These are phyloP conservation scores for Ophiostoma populinum DNA, from an alignment of 2,329 filamentous ascomycete species.

Conservation along the genomic window DNA sequence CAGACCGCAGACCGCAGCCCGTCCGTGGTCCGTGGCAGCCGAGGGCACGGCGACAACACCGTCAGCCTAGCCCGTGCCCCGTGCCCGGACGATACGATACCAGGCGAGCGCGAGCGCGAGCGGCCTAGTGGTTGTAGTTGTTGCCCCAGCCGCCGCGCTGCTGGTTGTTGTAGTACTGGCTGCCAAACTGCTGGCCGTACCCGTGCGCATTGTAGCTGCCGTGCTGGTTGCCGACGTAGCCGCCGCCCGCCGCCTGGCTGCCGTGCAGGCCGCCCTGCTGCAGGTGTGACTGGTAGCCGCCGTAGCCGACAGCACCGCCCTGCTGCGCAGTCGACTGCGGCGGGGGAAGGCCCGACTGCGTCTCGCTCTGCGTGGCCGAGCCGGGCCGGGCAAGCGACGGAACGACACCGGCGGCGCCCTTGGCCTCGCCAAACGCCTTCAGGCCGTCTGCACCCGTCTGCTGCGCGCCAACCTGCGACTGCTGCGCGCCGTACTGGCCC, in stretches of 20 bases:
- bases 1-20: too few relatives aligned
- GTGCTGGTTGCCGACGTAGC: slow-evolving; percentile 36
- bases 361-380: slow-evolving; percentile 38
- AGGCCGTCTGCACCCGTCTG: slow-evolving; percentile 32
- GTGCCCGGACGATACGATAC: too few relatives aligned
- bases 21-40: too few relatives aligned
- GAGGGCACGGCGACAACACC: too few relatives aligned
- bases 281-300: slow-evolving; percentile 37
- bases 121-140: slow-evolving; percentile 38
- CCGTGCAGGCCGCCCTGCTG: slow-evolving; percentile 36
- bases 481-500: slow-evolving; percentile 34
- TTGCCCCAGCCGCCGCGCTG: slow-evolving; percentile 40
- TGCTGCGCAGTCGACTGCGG: slow-evolving; percentile 33
- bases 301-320: slow-evolving; percentile 32
- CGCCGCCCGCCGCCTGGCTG: slow-evolving; percentile 25
- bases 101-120: too few relatives aligned
- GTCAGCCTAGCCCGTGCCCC: too few relatives aligned
- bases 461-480: slow-evolving; percentile 26
- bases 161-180: slow-evolving; percentile 30
- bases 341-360: slow-evolving; percentile 35
- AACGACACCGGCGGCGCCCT: slow-evolving; percentile 35
- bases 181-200: slow-evolving; percentile 32
- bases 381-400: slow-evolving; percentile 41
- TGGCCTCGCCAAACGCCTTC: slow-evolving; percentile 41
- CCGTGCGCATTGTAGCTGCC: slow-evolving; percentile 28